Evolutionary conservation across 83 land plant genomes (phyloP), one percentile per base, ranked within the genome.

Genomic region (Diphasiastrum complanatum): DNA sequence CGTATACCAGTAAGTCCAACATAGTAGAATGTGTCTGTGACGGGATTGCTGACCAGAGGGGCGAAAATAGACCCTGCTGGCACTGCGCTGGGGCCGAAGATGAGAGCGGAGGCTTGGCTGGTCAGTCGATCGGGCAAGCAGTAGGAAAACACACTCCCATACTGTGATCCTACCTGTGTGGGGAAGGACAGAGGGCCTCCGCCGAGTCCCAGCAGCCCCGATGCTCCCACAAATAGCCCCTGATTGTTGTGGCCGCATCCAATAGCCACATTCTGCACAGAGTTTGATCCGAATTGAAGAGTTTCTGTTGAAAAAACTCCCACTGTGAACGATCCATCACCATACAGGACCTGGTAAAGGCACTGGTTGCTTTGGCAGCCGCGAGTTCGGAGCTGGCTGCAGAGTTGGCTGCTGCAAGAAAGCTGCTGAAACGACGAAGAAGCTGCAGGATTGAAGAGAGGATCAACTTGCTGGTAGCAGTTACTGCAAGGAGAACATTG

Each of bases 401-500:
- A 49, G 52, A 20, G 18, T 8, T 14, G 22, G 19, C 8, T 19
- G 5, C 22, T 20, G 52, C 52, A 49, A 19, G 12, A 19, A 49
- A 49, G 6, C 12, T 8, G 20, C 22, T 22, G 12, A 19, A 14
- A 49, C 52, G 52, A 49, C 8, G 52, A 49, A 20, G 52, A 49
- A 5, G 10, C 19, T 14, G 52, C 12, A 8, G 52, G 52, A 14
- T 49, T 14, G 52, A 49, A 49, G 19, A 49, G 5, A 14, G 20
- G 52, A 49, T 49, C 52, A 5, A 5, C 20, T 22, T 49, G 52
- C 52, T 49, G 10, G 22, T 49, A 49, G 52, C 52, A 49, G 52
- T 19, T 11, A 8, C 20, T 14, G 22, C 52, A 49, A 11, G 10
- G 10, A 6, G 6, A 5, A 19, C 52, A 49, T 22, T 49, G 52